Base-by-base conservation (phyloP, 495 filamentous ascomycete genomes). In the Bacidia gigantensis region DNA sequence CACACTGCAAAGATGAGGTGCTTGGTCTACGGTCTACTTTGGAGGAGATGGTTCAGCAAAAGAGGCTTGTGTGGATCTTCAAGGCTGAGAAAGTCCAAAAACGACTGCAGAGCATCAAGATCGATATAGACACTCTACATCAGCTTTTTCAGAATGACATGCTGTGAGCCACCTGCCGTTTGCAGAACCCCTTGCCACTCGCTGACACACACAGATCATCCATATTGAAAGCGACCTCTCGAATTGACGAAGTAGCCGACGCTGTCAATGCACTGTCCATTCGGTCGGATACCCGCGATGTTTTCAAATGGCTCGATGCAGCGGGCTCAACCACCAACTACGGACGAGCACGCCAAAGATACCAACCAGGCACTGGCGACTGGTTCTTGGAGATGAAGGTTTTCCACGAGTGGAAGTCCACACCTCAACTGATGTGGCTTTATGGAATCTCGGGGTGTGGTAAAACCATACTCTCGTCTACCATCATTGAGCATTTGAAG, bases 361-460 rank as follows among this genome's bases (percentile, higher is more conserved):
- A 41, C 23, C 51, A 39, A 26, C 5, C 1, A 0, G 3, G 3
- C 0, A 53, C 51, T 0, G 42, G 51, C 2, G 14, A 12, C 9
- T 69, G 67, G 67, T 50, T 69, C 0, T 26, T 68, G 14, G 20
- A 60, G 2, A 58, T 50, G 23, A 35, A 25, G 12, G 10, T 11
- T 3, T 68, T 61, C 26, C 9, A 51, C n/a, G 26, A 56, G 14
- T 69, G 64, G 67, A 58, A 64, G n/a, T 17, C 11, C 2, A 32
- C 23, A 20, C 26, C 46, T 38, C 60, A 56, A 11, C 24, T 61
- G 18, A 25, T 68, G 11, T 70, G 68, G 67, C 51, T 69, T 2
- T 48, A 68, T 55, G 68, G 67, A 7, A 67, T 60, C 49, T 60
- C 63, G 43, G 67, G 69, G 5, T 64, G 60, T 42, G 69, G 69